Percentiles rank a stretch among this genome's conserved stretches.
Conservation (phyloP, 2,329 filamentous ascomycete genomes). For the Microcyclospora pomicola region DNA sequence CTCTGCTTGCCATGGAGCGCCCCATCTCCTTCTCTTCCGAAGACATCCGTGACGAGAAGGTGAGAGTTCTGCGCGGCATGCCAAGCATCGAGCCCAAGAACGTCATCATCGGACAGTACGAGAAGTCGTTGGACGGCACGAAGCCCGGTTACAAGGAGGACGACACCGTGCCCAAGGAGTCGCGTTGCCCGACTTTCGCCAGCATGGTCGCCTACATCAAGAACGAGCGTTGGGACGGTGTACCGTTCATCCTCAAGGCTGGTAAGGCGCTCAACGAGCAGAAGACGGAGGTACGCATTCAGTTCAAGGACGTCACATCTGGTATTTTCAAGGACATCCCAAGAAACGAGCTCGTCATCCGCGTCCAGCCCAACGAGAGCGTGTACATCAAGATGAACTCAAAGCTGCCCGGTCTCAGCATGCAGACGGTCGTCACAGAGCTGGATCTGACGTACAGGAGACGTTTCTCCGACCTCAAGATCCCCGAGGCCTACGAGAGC, state of each 20-base stretch:
- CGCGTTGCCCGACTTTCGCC: conserved; percentile 94
- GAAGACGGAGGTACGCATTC: conserved; percentile 97
- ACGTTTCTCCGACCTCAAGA: conserved; percentile 98
- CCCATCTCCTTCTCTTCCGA: conserved; percentile 97
- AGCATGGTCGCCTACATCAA: conserved; percentile 97
- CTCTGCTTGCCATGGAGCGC: conserved; percentile 92
- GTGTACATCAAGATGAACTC: conserved; percentile 99
- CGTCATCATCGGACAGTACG: conserved; percentile 98
- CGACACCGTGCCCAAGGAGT: conserved; percentile 93
- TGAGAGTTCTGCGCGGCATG: conserved; percentile 86
- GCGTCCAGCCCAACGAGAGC: conserved; percentile 97
- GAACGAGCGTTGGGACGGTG: conserved; percentile 98
- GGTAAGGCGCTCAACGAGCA: conserved; percentile 97
- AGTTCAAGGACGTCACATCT: conserved; percentile 98
- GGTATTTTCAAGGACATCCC: conserved; percentile 99
- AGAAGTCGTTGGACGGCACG: conserved; percentile 84
- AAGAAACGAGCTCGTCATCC: conserved; percentile 96
- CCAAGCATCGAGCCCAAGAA: conserved; percentile 96
- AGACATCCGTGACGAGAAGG: conserved; percentile 97
- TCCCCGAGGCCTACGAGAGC: conserved; percentile 96
- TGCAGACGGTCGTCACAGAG: conserved; percentile 98
- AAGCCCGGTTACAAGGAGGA: conserved; percentile 99
- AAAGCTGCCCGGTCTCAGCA: conserved; percentile 92
- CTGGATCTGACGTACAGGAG: conserved; percentile 95
- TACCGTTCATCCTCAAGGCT: conserved; percentile 98